Evolutionary conservation across 2,329 filamentous ascomycete genomes (phyloP), one percentile per base, ranked within the genome.

Genomic region (Sporothrix inflata): DNA sequence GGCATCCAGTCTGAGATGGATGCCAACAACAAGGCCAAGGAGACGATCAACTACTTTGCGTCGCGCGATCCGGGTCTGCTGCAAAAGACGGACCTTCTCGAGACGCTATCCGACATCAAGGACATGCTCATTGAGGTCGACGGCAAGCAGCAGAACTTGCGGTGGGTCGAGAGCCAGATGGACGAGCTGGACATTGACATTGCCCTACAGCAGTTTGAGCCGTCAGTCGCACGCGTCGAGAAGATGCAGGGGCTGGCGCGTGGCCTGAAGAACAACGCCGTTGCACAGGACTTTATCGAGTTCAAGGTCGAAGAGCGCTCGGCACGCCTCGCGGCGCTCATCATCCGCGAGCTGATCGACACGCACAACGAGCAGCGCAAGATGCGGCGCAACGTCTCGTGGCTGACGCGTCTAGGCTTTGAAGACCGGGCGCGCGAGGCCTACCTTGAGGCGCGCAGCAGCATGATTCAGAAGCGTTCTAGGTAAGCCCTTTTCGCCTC

Each of bases 181-280:
- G 96, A 99, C 79, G 94, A 97, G 78, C 88, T 99, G 6, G 96
- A 99, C 78, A 98, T 98, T 77, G 92, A 97, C 77, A 94, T 99
- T 77, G 95, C 96, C 0, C 86, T 98, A 68, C 95, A 98, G 79
- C 88, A 89, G 55, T 96, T 97, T 75, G 94, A 98, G 77, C 88
- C 91, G 24, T 92, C 96, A 0, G 96, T 98, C 0, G 86, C 87
- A 5, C 89, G 91, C 40, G 92, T 98, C 1, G 96, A 98, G 81
- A 94, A 93, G 78, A 86, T 99, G 51, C 92, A 94, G 76, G 88
- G 88, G 60, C 85, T 98, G 30, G 92, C 92, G 0, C 90, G 91
- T 74, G 89, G 91, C 1, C 87, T 98, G 47, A 95, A 94, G 81
- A 92, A 91, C 78, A 98, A 98, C 77, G 85, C 87, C 1, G 90